These are phyloP conservation scores for Durotheca rogersii DNA, from an alignment of 495 filamentous ascomycete genomes.

Conservation along the genomic window DNA sequence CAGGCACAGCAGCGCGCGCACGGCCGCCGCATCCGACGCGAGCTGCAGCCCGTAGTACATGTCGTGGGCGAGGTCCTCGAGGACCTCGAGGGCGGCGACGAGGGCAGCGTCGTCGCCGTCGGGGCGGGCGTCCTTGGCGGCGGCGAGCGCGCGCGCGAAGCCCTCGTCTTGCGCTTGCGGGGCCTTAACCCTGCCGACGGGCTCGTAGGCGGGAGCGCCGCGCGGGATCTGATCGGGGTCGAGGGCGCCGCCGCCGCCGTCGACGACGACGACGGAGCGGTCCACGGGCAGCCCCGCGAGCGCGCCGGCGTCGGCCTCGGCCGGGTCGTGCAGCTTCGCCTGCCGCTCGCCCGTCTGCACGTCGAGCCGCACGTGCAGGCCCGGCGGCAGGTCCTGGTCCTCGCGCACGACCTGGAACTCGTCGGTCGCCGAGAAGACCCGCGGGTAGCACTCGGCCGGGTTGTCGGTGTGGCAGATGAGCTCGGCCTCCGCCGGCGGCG, in stretches of 20 bases:
- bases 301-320: slow-evolving; percentile 46
- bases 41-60: slow-evolving; percentile 70
- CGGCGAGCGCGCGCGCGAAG: slow-evolving; percentile 47
- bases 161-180: slow-evolving; percentile 41
- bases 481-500: slow-evolving; percentile 42
- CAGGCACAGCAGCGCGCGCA: slow-evolving; percentile 48
- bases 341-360: slow-evolving; percentile 62
- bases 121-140: slow-evolving; percentile 41
- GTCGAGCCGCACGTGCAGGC: slow-evolving; percentile 64
- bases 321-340: slow-evolving; percentile 59
- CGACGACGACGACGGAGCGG: slow-evolving; percentile 50
- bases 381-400: slow-evolving; percentile 63
- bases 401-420: slow-evolving; percentile 61
- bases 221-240: slow-evolving; percentile 30
- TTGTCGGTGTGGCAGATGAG: slow-evolving; percentile 65
- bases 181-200: slow-evolving; percentile 51
- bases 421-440: slow-evolving; percentile 59
- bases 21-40: slow-evolving; percentile 48
- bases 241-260: slow-evolving; percentile 23
- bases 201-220: slow-evolving; percentile 51
- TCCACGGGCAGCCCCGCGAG: slow-evolving; percentile 50
- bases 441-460: slow-evolving; percentile 63
- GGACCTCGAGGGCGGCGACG: slow-evolving; percentile 47
- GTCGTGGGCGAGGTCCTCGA: slow-evolving; percentile 63
- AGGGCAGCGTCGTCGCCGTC: slow-evolving; percentile 20